Base-by-base conservation (phyloP, 352 stramenopile species). In the Plasmopara viticola region DNA sequence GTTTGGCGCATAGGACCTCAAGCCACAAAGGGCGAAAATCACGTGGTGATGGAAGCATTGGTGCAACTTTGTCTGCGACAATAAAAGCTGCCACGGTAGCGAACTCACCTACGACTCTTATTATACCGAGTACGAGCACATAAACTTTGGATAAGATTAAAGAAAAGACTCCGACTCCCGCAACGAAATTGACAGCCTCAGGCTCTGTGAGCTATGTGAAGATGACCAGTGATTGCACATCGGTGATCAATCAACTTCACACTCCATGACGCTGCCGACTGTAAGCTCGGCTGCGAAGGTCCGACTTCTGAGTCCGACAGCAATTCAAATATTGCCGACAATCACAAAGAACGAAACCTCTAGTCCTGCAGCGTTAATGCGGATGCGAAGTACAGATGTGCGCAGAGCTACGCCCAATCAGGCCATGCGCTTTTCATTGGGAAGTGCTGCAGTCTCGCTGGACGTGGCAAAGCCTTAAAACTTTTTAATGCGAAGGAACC, bases 261-360 rank as follows among this genome's bases (percentile, higher is more conserved):
- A 48, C 8, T 67, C 58, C 7, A 3, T 70, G n/a, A 67, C 58
- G 20, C 53, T 49, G 15, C 17, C 62, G 9, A 70, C 62, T n/a
- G 62, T 51, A 44, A 70, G 62, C 39, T 70, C 62, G 8, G 53
- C 54, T 48, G 63, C 58, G 10, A 71, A 71, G 45, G 38, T 20
- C 20, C 50, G 53, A 33, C 53, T 44, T n/a, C 39, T 46, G 41
- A 67, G 53, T 35, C 51, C 63, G 34, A 43, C 58, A 43, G 50
- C 52, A 43, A 60, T 53, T 2, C 63, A 45, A 61, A 28, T 31
- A n/a, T 44, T 46, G 14, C 43, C 52, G 12, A 35, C 58, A 18
- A 18, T 31, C 34, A 44, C 45, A 4, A 63, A 53, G 54, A 42
- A 30, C 18, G n/a, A 43, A 41, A 54, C 53, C 34, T 43, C 53